These are phyloP conservation scores for Boletus sp. DNA, from an alignment of 768 basidiomycete genomes.

Conservation along the genomic window DNA sequence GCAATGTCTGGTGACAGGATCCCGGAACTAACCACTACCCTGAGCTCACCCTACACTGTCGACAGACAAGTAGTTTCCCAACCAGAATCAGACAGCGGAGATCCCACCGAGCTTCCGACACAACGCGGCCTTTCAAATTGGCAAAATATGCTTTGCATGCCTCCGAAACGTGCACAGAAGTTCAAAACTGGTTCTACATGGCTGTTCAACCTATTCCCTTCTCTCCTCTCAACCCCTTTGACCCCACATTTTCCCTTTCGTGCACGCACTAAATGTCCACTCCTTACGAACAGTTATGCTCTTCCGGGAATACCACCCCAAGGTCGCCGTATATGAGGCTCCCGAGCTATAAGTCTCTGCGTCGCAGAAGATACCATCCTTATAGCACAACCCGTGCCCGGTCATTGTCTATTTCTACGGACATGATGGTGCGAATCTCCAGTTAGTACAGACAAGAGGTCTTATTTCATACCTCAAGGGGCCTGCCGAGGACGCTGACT, in stretches of 20 bases:
- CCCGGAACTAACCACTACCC: constrained; percentile 10
- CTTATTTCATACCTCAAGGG: constrained; percentile 16
- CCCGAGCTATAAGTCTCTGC: constrained; percentile 21
- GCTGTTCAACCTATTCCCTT: constrained; percentile 1
- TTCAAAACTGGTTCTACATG: constrained; percentile 15
- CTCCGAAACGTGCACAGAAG: constrained; percentile 24
- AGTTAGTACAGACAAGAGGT: neutral
- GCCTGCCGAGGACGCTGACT: constrained; percentile 8
- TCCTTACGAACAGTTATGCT: constrained; percentile 19
- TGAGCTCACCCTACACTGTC: constrained; percentile 10
- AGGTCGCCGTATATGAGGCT: constrained; percentile 18
- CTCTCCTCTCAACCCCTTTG: neutral
- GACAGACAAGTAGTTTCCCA: constrained; percentile 13
- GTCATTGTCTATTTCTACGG: neutral
- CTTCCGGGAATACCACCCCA: constrained; percentile 8
- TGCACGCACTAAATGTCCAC: constrained; percentile 11
- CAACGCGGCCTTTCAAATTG: constrained; percentile 26
- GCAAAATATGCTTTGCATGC: constrained; percentile 20
- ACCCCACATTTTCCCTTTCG: neutral
- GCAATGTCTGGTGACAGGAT: constrained; percentile 1
- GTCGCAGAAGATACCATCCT: constrained; percentile 21
- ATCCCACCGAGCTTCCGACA: constrained; percentile 16
- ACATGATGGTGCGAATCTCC: constrained; percentile 11
- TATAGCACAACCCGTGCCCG: constrained; percentile 10
- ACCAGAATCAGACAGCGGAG: constrained; percentile 26